phyloP scores from a whole-genome alignment of 1,284 basidiomycete species.

The Microbotryomycetes sp. region DNA sequence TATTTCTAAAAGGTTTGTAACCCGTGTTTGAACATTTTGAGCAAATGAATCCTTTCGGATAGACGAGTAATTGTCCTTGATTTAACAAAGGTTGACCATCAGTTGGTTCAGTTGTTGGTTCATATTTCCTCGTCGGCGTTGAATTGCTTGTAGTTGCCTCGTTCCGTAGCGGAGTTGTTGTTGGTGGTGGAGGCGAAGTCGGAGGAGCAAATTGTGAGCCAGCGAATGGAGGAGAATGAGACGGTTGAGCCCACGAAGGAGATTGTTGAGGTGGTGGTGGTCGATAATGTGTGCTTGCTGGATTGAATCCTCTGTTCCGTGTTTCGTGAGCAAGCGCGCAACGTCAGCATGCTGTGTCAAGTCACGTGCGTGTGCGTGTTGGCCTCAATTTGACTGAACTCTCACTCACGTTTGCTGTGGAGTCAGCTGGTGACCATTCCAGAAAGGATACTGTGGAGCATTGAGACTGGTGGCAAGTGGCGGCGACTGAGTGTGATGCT shows the following conservation, averaged over 20 bases:
- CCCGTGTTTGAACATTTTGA: constrained; percentile 29
- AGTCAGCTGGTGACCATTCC: constrained; percentile 28
- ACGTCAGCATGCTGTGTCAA: background rate
- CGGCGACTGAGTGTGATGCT: no score
- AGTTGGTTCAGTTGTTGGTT: constrained; percentile 24
- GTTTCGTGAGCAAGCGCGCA: no score
- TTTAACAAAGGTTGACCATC: constrained; percentile 32
- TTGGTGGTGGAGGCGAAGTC: constrained; percentile 6
- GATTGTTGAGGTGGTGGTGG: background rate
- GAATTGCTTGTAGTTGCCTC: no score
- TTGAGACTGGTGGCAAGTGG: background rate
- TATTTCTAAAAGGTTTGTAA: constrained; percentile 14
- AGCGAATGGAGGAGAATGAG: background rate
- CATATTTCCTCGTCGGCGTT: constrained; percentile 18
- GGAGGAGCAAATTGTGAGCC: background rate
- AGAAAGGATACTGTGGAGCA: constrained; percentile 24
- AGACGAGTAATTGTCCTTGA: constrained; percentile 29
- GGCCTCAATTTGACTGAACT: no score
- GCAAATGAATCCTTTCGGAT: constrained; percentile 17
- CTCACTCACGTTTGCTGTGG: constrained; percentile 17
- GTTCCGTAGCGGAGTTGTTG: background rate
- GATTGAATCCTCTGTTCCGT: background rate
- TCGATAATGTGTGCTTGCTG: no score
- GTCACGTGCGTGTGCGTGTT: background rate
- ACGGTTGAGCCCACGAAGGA: background rate